phyloP scores from a whole-genome alignment of 1,139 yeast genomes.

The Zygoascus sp. region DNA sequence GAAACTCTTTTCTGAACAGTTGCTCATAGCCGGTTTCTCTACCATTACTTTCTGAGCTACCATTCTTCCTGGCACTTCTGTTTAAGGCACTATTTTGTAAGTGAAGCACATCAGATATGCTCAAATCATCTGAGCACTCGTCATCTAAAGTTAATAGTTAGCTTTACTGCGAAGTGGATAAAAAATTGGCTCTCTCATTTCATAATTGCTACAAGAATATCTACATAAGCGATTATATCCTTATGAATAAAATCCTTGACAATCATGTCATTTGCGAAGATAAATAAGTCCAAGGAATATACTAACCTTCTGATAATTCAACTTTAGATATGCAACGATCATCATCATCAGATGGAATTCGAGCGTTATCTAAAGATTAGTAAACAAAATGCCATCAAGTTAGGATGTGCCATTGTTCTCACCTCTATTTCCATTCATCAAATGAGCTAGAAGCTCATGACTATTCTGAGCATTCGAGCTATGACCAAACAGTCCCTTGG shows the following conservation, averaged over 20 bases:
- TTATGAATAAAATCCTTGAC: not conserved
- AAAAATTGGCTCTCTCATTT: too few species aligned
- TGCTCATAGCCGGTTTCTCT: too few species aligned
- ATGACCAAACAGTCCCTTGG: constrained; percentile 24
- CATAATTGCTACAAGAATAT: constrained; percentile 8
- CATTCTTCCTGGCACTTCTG: too few species aligned
- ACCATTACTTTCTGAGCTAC: too few species aligned
- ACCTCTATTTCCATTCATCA: constrained; percentile 31
- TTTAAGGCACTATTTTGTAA: too few species aligned
- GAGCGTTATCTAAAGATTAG: constrained; percentile 2
- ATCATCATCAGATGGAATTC: not conserved
- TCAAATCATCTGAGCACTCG: too few species aligned
- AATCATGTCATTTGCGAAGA: not conserved
- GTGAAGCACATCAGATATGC: too few species aligned
- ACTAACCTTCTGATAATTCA: constrained; percentile 2
- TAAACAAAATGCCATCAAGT: not conserved
- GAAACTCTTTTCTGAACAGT: too few species aligned
- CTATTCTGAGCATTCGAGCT: constrained; percentile 27
- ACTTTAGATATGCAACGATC: not conserved
- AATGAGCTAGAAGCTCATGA: constrained; percentile 37
- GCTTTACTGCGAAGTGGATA: too few species aligned
- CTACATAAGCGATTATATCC: constrained; percentile 1
- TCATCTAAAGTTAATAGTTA: too few species aligned
- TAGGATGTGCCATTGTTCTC: not conserved
- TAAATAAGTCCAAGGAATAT: not conserved